Evolutionary conservation across 148 eudicot genomes (phyloP).

Genomic region (Selenicereus undatus): DNA sequence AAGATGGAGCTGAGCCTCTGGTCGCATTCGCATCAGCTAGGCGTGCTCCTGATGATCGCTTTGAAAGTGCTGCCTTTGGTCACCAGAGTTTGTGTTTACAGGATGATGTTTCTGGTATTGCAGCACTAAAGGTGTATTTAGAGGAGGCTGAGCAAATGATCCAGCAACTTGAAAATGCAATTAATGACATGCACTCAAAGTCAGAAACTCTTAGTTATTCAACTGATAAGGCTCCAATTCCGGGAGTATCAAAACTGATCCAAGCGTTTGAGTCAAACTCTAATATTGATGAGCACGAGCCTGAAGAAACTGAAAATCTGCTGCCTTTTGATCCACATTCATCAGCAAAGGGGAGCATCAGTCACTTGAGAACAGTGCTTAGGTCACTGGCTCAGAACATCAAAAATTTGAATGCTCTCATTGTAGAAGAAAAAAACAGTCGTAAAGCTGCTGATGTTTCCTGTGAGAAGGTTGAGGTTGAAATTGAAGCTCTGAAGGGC

Average conservation of each 20-base stretch:
- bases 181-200: conserved; percentile 57
- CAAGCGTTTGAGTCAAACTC: conserved; percentile 84
- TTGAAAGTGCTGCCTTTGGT: conserved; percentile 15
- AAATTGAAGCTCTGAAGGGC: conserved; percentile 46
- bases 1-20: conserved; percentile 19
- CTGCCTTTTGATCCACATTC: conserved; percentile 38
- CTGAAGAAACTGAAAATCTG: conserved; percentile 35
- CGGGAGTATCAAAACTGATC: conserved; percentile 74
- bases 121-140: conserved; percentile 43
- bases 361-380: conserved; percentile 43
- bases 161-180: conserved; percentile 53
- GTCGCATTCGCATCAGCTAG: conserved; percentile 1
- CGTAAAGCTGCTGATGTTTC: conserved; percentile 32
- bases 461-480: conserved; percentile 44
- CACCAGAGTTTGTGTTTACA: conserved; percentile 28
- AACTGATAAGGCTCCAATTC: conserved; percentile 37
- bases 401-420: conserved; percentile 41
- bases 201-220: conserved; percentile 39
- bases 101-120: conserved; percentile 35
- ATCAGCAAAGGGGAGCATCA: conserved; percentile 35
- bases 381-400: conserved; percentile 43
- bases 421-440: conserved; percentile 37
- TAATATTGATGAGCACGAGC: conserved; percentile 42
- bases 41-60: conserved; percentile 17
- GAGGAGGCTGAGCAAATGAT: conserved; percentile 47